A percentile compares a stretch with the other conserved stretches of the same genome.
Evolutionary conservation across 148 eudicot genomes (phyloP).

Genomic region (Dianthus caryophyllus): DNA sequence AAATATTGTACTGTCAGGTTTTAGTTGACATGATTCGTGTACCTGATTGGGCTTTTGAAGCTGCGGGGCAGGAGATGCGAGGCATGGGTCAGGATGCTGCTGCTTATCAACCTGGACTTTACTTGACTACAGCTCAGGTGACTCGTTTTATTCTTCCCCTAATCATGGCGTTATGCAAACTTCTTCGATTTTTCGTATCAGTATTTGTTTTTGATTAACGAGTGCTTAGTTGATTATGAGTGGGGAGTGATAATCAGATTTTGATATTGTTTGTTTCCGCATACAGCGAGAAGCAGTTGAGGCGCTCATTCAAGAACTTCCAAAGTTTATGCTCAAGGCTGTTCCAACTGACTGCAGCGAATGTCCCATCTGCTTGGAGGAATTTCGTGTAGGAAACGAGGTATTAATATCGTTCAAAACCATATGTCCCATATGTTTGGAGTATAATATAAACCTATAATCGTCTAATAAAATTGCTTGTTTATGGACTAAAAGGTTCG

Average conservation of each 20-base stretch:
- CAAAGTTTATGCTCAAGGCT: constrained; percentile 76
- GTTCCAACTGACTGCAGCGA: constrained; percentile 97
- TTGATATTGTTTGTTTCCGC: constrained; percentile 1
- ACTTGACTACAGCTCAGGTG: constrained; percentile 91
- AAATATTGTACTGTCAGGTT: constrained; percentile 40
- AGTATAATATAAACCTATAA: neutral
- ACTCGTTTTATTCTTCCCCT: neutral
- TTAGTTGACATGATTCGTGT: constrained; percentile 88
- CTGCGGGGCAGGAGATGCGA: constrained; percentile 93
- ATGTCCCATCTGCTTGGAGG: constrained; percentile 96
- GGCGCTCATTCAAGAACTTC: constrained; percentile 94
- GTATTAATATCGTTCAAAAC: constrained; percentile 27
- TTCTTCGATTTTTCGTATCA: neutral
- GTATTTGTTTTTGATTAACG: neutral
- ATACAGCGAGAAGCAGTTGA: constrained; percentile 90
- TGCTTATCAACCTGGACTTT: constrained; percentile 72
- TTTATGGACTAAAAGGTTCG: constrained; percentile 57
- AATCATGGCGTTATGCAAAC: neutral
- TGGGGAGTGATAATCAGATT: neutral
- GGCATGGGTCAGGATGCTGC: constrained; percentile 94
- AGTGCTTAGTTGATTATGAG: neutral
- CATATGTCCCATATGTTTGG: neutral
- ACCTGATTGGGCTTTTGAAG: constrained; percentile 99
- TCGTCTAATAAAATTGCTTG: neutral
- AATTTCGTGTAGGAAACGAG: constrained; percentile 89